Evolutionary conservation across 2,329 filamentous ascomycete species (phyloP).

Genomic region (Aspergillus awamori): DNA sequence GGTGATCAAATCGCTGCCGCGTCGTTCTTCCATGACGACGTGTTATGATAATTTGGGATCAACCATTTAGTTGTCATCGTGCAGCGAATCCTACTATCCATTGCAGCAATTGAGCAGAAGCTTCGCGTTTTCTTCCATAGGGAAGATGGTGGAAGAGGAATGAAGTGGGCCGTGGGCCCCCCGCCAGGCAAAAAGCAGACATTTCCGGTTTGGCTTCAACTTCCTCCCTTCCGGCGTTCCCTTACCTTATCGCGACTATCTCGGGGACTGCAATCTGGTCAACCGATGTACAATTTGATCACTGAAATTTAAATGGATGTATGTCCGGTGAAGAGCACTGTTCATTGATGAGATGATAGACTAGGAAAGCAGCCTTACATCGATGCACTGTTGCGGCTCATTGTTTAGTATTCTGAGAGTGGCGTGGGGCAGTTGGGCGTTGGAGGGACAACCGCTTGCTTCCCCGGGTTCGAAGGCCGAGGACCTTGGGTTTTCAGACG

Average conservation of each 20-base stretch:
- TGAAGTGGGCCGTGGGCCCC: not conserved
- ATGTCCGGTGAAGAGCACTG: not conserved
- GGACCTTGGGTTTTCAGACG: not conserved
- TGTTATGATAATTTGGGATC: no score
- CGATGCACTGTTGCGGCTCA: not conserved
- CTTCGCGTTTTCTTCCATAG: no score
- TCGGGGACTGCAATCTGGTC: not conserved
- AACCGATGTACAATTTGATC: no score
- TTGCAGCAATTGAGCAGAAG: no score
- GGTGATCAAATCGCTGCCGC: no score
- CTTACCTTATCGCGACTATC: not conserved
- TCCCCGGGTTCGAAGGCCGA: not conserved
- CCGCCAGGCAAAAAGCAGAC: not conserved
- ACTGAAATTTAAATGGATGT: not conserved
- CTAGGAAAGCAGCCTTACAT: no score
- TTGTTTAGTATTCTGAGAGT: not conserved
- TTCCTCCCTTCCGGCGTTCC: not conserved
- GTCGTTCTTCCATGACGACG: not conserved
- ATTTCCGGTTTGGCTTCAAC: not conserved
- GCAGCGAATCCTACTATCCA: no score
- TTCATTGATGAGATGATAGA: no score
- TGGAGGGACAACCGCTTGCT: conserved; percentile 3
- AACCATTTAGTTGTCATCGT: no score
- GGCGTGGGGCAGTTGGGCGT: not conserved
- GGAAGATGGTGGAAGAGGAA: not conserved